Evolutionary conservation across 768 basidiomycete species (phyloP), one percentile per base, ranked within the genome.

Genomic region (Termitomyces sp.): DNA sequence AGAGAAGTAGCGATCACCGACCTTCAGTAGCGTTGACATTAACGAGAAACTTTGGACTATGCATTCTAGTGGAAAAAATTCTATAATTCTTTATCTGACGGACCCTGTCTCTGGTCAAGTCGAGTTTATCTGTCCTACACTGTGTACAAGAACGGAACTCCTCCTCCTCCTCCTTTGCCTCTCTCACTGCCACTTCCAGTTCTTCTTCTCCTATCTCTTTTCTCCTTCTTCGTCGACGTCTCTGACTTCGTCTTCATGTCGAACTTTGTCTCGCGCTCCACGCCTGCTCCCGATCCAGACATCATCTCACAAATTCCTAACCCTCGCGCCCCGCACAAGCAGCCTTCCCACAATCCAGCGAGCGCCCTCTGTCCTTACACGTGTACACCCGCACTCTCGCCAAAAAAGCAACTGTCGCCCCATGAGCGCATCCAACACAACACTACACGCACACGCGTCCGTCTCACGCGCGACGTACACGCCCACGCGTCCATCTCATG

Each of bases 381-480:
- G 68, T 41, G 65, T 56, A 52, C 50, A 9, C 43, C 68, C 14
- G 71, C 74, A 20, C 77, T 79, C 61, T 82, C 80, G 3, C 79
- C 91, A 73, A 96, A 96, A 4, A 23, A 92, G 93, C 55, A 95
- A 70, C 38, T 78, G 72, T 40, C 92, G 79, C 41, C 80, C 85
- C 8, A 86, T 80, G 52, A 95, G 77, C 40, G 88, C 90, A 70
- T 84, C 95, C 13, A 95, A 72, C 51, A 93, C 91, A n/a, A 94
- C 88, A 1, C 93, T 93, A 65, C 88, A 86, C 10, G 92, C 91
- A 93, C 93, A 95, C 12, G 36, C 36, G 36, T 36, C 36, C 36
- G 36, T 36, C 36, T 36, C 36, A 2, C 36, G 36, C 2, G 90
- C 91, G 71, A 23, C 23, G 23, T 93, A 65, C 88, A 86, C 10